Base-by-base conservation (phyloP, 352 stramenopile species). In the Pythium phragmitis region DNA sequence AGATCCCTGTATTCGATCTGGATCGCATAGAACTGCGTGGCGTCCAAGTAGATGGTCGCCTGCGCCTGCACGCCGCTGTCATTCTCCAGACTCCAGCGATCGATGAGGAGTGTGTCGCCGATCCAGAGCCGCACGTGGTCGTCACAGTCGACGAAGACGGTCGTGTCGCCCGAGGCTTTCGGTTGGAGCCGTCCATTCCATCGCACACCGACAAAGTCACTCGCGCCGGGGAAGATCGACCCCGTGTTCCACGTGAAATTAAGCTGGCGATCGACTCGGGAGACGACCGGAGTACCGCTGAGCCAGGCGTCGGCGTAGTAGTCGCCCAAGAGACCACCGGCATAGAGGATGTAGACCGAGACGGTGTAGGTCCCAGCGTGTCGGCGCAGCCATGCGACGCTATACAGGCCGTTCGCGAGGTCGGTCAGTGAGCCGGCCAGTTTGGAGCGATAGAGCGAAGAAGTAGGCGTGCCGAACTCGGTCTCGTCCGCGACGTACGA, bases 171-270 rank as follows among this genome's bases (percentile, higher is more conserved):
- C 0, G 72, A 73, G 8, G 33, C 47, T 55, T 73, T 72, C n/a
- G 75, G 75, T 34, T 89, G 86, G 7, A 94, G n/a, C 13, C 75
- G 78, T 8, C 85, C 85, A 48, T 58, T 87, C 85, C 85, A 94
- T 7, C 83, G 77, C 11, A 88, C 75, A 1, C 76, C 83, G 0
- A 81, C 66, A 66, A 87, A 88, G 45, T 84, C 83, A 3, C 67
- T 79, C 7, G 74, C 70, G 2, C 74, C 77, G 42, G 74, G 61
- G 53, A 90, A 87, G 2, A 82, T 42, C 14, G 79, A 46, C 0
- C 80, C 83, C 23, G 37, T 65, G 14, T 69, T 73, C 84, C 85
- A 92, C 33, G 80, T 91, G 51, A 93, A 92, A 55, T 91, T 94
- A 5, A 92, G 54, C 26, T 84, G 60, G 4, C 70, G 71, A 68